Percentiles rank a stretch among this genome's conserved stretches.
phyloP scores from a whole-genome alignment of 805 yeast genomes.

The Yarrowia hollandica region DNA sequence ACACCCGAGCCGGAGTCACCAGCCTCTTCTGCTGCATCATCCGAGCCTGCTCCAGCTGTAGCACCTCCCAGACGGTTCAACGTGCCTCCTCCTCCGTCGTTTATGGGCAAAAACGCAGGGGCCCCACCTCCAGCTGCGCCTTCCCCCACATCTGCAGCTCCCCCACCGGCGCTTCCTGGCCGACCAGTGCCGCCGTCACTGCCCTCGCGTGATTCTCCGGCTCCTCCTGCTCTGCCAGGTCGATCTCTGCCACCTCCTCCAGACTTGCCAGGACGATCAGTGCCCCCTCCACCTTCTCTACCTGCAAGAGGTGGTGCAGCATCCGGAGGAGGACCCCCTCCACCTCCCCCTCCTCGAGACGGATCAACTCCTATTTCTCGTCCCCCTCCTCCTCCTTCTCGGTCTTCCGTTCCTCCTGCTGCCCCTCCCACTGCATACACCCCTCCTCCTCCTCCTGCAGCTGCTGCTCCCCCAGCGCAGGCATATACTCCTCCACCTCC shows the following conservation, averaged over 20 bases:
- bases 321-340: conserved; percentile 38
- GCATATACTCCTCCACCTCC: conserved; percentile 35
- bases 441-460: conserved; percentile 31
- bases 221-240: conserved; percentile 33
- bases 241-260: conserved; percentile 30
- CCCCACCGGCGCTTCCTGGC: conserved; percentile 34
- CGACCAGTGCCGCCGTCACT: conserved; percentile 26
- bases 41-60: conserved; percentile 19
- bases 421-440: conserved; percentile 32
- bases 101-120: conserved; percentile 19
- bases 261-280: conserved; percentile 30
- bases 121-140: conserved; percentile 33
- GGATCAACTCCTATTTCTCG: conserved; percentile 23
- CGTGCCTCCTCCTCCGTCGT: conserved; percentile 29
- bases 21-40: conserved; percentile 33
- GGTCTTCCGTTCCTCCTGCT: conserved; percentile 33
- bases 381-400: conserved; percentile 36
- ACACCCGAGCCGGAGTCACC: conserved; percentile 36
- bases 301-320: conserved; percentile 30
- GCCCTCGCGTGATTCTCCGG: conserved; percentile 31
- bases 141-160: conserved; percentile 33
- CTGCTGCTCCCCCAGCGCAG: conserved; percentile 33
- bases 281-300: conserved; percentile 28
- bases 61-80: conserved; percentile 27
- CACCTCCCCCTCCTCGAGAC: conserved; percentile 45